Evolutionary conservation across 73 alveolate genomes (phyloP).

Genomic region (Paramecium biaurelia): DNA sequence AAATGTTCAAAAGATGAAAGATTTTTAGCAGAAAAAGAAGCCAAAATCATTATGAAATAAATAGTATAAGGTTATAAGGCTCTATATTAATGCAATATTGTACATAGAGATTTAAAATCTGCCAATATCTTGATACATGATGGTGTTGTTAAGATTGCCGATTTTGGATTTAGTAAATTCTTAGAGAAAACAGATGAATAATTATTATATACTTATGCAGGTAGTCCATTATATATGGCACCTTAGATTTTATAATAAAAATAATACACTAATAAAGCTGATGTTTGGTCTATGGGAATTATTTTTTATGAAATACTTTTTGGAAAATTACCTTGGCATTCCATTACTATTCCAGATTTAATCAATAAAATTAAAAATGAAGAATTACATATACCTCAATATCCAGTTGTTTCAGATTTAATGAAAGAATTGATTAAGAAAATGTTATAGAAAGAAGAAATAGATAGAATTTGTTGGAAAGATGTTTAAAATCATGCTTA

Average conservation of each 20-base stretch:
- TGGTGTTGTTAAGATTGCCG: constrained; percentile 65
- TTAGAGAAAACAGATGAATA: constrained; percentile 39
- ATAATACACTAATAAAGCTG: constrained; percentile 77
- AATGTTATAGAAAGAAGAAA: constrained; percentile 36
- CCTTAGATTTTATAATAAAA: constrained; percentile 77
- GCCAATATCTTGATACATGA: constrained; percentile 65
- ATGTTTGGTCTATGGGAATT: constrained; percentile 89
- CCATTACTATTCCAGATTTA: neutral
- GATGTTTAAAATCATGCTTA: constrained; percentile 8
- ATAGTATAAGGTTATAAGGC: constrained; percentile 50
- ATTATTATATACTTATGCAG: constrained; percentile 69
- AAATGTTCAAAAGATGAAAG: neutral
- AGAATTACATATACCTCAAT: neutral
- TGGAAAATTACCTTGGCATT: constrained; percentile 82
- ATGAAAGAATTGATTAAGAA: neutral
- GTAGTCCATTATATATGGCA: constrained; percentile 90
- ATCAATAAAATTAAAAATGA: neutral
- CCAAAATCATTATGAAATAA: constrained; percentile 36
- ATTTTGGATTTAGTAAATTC: constrained; percentile 66
- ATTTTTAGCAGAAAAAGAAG: constrained; percentile 50
- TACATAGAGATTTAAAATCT: constrained; percentile 69
- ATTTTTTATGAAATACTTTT: constrained; percentile 84
- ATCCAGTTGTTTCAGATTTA: neutral
- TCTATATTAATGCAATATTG: neutral
- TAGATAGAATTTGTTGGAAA: constrained; percentile 48